Evolutionary conservation across 345 rosid genomes (phyloP), one percentile per base, ranked within the genome.

Genomic region (Capsella bursapastoris): DNA sequence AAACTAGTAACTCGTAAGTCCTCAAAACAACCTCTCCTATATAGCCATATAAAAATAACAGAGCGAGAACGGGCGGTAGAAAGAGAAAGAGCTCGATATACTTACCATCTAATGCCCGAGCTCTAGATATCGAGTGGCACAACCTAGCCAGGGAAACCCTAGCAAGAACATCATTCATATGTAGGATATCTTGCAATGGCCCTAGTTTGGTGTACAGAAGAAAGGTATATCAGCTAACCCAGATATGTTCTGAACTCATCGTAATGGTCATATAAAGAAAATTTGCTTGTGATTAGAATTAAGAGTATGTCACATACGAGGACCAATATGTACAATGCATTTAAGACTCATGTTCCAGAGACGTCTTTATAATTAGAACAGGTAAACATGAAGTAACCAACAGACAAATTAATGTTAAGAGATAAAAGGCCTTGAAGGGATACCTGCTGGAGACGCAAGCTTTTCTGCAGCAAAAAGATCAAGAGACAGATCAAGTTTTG

Each of bases 161-260:
- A 51, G 99, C 99, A 73, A 95, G 97, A 64, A 95, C 99, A 81
- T 95, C 99, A 78, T 92, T 97, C 83, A 95, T 84, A 85, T 95
- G 99, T 69, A 95, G 98, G 75, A 95, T 92, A 87, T 95, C 99
- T 77, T 88, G 98, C 90, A 95, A 81, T 48, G 98, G 97, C 77
- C 99, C 99, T 95, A 90, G 75, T 80, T 64, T 77, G 77, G 44
- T 45, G 79, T 68, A 78, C 22, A 38, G 16, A 62, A 29, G 66
- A 61, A 32, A 67, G 71, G 64, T 25, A 68, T 38, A 61, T 73
- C 71, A 78, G 40, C 71, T 6, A 53, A 67, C 34, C 68, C 52
- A 66, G 8, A 43, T 66, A 25, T 35, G 64, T 66, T 58, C 3
- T 43, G 59, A 32, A 40, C 38, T 34, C 41, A 45, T 64, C 13